phyloP scores from a whole-genome alignment of 805 yeast species.

The Candida parachauliodes region DNA sequence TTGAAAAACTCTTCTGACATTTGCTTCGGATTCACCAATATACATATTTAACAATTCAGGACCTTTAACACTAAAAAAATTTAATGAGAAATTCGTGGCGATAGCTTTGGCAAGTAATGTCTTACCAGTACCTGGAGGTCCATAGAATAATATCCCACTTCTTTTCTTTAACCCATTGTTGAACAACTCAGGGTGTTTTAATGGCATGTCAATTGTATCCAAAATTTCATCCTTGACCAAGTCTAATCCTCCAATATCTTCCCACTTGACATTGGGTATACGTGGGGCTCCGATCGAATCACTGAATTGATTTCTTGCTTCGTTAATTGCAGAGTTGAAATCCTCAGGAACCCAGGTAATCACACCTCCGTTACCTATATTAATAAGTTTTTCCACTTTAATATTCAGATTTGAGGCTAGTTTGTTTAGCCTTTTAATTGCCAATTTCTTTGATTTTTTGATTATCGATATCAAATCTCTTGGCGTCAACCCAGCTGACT shows the following conservation, averaged over 20 bases:
- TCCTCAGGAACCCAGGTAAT: slow-evolving; percentile 55
- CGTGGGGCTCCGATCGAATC: slow-evolving; percentile 96
- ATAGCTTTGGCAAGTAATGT: slow-evolving; percentile 94
- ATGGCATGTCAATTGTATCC: slow-evolving; percentile 94
- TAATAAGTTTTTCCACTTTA: slow-evolving; percentile 26
- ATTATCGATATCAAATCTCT: slow-evolving; percentile 73
- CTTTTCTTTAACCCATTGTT: slow-evolving; percentile 87
- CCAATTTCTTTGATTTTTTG: slow-evolving; percentile 55
- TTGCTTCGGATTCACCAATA: slow-evolving; percentile 97
- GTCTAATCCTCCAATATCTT: slow-evolving; percentile 94
- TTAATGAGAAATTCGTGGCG: slow-evolving; percentile 90
- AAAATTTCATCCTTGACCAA: slow-evolving; percentile 85
- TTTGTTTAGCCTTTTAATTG: slow-evolving; percentile 47
- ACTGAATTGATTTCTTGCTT: slow-evolving; percentile 82
- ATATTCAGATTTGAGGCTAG: slow-evolving; percentile 20
- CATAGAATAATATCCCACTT: slow-evolving; percentile 91
- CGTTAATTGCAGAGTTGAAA: slow-evolving; percentile 66
- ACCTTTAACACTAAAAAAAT: slow-evolving; percentile 95
- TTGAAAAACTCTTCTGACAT: slow-evolving; percentile 91
- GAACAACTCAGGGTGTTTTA: slow-evolving; percentile 88
- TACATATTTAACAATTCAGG: slow-evolving; percentile 97
- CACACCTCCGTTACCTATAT: slow-evolving; percentile 53
- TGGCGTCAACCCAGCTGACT: slow-evolving; percentile 91
- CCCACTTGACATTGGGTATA: slow-evolving; percentile 94
- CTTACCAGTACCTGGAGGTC: slow-evolving; percentile 99